These are phyloP conservation scores for Citrus hindsii DNA, from an alignment of 345 rosid species.

Conservation along the genomic window DNA sequence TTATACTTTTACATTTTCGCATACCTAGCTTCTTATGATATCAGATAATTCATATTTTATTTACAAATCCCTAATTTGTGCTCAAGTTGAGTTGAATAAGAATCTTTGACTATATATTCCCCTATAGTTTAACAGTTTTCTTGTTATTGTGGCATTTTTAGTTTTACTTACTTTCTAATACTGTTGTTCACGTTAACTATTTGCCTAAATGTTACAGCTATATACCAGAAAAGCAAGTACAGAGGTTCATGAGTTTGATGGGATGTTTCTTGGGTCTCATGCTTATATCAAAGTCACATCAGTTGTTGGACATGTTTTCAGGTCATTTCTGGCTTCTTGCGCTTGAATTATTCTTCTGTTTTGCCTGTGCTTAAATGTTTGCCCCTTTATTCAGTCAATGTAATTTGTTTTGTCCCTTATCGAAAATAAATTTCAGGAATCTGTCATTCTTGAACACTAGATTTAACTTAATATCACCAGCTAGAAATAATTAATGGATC, in stretches of 20 bases:
- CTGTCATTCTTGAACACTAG: too few species aligned
- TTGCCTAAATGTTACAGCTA: slow-evolving; percentile 41
- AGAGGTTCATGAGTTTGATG: slow-evolving; percentile 86
- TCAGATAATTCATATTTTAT: too few species aligned
- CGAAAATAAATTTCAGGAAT: too few species aligned
- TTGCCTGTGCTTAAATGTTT: not conserved
- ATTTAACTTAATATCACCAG: not conserved
- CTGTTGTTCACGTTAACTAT: not conserved
- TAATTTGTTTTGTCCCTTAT: not conserved
- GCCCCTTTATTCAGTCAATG: not conserved
- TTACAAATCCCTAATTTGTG: not conserved
- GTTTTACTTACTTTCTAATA: not conserved
- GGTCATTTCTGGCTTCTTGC: slow-evolving; percentile 35
- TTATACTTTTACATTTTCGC: too few species aligned
- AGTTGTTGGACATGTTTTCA: slow-evolving; percentile 92
- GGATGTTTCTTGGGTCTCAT: slow-evolving; percentile 54
- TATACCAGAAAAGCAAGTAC: slow-evolving; percentile 72
- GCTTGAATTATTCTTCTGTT: not conserved
- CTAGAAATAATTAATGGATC: not conserved
- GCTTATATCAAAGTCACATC: slow-evolving; percentile 75
- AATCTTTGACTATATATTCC: not conserved
- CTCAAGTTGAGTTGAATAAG: not conserved
- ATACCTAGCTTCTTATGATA: too few species aligned
- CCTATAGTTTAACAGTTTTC: not conserved
- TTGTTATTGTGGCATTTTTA: not conserved